Evolutionary conservation across 805 yeast genomes (phyloP).

Genomic region (Cyberlindnera mrakii): DNA sequence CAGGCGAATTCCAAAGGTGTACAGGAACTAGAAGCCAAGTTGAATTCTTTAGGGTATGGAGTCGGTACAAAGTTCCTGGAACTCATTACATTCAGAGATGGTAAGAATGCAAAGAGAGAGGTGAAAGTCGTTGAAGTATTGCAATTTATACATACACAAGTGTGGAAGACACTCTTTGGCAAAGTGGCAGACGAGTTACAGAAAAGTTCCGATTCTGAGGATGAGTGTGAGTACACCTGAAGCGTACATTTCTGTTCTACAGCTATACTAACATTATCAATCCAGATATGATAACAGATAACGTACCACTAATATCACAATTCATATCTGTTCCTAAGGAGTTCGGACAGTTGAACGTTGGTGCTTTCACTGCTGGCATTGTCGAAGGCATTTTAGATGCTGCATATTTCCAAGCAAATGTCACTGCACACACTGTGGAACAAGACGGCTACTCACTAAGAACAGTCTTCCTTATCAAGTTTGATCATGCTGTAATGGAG

Average conservation of each 20-base stretch:
- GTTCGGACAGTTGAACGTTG: conserved; percentile 69
- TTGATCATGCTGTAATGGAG: conserved; percentile 50
- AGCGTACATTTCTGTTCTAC: no score
- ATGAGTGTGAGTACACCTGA: conserved; percentile 34
- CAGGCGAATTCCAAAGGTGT: conserved; percentile 59
- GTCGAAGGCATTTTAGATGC: conserved; percentile 78
- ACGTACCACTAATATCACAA: conserved; percentile 62
- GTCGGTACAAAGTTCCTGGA: conserved; percentile 72
- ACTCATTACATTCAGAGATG: conserved; percentile 61
- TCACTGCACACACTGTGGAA: conserved; percentile 78
- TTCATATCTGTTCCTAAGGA: conserved; percentile 77
- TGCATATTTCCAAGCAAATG: conserved; percentile 65
- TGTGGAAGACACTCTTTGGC: conserved; percentile 75
- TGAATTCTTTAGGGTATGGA: conserved; percentile 71
- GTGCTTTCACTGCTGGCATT: conserved; percentile 80
- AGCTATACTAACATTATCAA: not conserved
- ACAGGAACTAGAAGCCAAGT: conserved; percentile 54
- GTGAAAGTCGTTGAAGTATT: conserved; percentile 57
- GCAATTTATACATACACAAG: conserved; percentile 63
- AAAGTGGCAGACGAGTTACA: conserved; percentile 70
- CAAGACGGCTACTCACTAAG: conserved; percentile 50
- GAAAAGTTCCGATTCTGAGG: conserved; percentile 59
- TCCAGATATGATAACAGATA: conserved; percentile 50
- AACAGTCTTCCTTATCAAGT: conserved; percentile 72
- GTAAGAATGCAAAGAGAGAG: conserved; percentile 61